Evolutionary conservation across 2,329 filamentous ascomycete genomes (phyloP).

Genomic region (Malbranchea zuffiana): DNA sequence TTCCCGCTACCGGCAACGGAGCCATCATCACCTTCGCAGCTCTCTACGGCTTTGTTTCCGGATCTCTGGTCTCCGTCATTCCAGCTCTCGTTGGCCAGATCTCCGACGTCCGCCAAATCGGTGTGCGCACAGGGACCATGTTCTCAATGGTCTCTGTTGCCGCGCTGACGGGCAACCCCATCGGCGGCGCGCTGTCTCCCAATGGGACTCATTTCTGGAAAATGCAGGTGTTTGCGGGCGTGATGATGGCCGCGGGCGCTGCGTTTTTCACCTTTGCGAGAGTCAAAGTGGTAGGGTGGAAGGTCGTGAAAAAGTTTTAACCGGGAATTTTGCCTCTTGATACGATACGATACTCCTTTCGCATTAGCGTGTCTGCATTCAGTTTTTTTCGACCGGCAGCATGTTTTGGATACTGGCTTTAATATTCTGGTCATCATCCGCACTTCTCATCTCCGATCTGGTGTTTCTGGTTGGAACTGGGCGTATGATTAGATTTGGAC

Average conservation of each 20-base stretch:
- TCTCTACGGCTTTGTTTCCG: conserved; percentile 60
- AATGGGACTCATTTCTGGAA: conserved; percentile 44
- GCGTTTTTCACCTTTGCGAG: conserved; percentile 30
- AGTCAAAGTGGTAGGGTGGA: conserved; percentile 23
- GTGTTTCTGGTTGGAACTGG: too few relatives aligned
- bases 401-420: too few relatives aligned
- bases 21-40: conserved; percentile 53
- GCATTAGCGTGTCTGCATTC: too few relatives aligned
- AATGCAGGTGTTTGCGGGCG: conserved; percentile 55
- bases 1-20: conserved; percentile 42
- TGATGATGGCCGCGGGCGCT: conserved; percentile 40
- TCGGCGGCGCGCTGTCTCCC: conserved; percentile 51
- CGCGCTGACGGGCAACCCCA: conserved; percentile 55
- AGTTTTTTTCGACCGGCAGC: too few relatives aligned
- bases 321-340: too few relatives aligned
- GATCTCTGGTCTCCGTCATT: conserved; percentile 52
- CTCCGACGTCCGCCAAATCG: conserved; percentile 57
- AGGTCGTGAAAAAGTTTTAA: conserved; percentile 21
- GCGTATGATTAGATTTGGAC: too few relatives aligned
- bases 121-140: conserved; percentile 53
- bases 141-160: conserved; percentile 54
- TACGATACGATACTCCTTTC: too few relatives aligned
- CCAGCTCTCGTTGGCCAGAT: conserved; percentile 60
- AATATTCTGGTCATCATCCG: too few relatives aligned
- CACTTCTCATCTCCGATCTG: too few relatives aligned